Conservation (phyloP, 2,329 filamentous ascomycete genomes). For the Sporothrix globosa region DNA sequence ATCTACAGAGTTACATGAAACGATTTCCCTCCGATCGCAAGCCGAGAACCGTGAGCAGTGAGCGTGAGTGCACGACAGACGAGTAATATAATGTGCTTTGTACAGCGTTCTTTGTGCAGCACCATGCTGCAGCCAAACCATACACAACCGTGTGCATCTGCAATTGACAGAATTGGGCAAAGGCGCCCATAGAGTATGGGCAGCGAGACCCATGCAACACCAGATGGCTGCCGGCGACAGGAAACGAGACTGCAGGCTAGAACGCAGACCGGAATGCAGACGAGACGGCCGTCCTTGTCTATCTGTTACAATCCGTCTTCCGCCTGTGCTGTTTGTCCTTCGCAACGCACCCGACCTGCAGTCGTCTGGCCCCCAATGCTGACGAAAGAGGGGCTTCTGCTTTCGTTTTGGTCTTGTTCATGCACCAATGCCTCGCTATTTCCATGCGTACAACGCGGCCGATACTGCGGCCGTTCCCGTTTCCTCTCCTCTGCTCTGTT, state of each 20-base stretch:
- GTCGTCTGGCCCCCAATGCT: not conserved
- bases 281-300: not conserved
- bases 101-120: not conserved
- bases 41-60: not conserved
- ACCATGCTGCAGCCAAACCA: not conserved
- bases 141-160: slow-evolving; percentile 2
- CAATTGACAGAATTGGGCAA: not conserved
- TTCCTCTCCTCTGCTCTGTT: not conserved
- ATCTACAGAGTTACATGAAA: not conserved
- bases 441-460: not conserved
- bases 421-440: not conserved
- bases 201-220: no score
- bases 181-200: not conserved
- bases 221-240: no score
- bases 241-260: no score
- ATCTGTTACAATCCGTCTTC: not conserved
- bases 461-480: slow-evolving; percentile 12
- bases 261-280: no score
- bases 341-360: no score
- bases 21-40: not conserved
- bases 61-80: no score
- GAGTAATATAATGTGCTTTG: not conserved
- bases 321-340: no score
- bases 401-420: not conserved
- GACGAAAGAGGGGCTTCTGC: no score